Percentiles rank a stretch among this genome's conserved stretches.
Evolutionary conservation across 2,329 filamentous ascomycete genomes (phyloP).

Genomic region (Ceratocystis harringtonii): DNA sequence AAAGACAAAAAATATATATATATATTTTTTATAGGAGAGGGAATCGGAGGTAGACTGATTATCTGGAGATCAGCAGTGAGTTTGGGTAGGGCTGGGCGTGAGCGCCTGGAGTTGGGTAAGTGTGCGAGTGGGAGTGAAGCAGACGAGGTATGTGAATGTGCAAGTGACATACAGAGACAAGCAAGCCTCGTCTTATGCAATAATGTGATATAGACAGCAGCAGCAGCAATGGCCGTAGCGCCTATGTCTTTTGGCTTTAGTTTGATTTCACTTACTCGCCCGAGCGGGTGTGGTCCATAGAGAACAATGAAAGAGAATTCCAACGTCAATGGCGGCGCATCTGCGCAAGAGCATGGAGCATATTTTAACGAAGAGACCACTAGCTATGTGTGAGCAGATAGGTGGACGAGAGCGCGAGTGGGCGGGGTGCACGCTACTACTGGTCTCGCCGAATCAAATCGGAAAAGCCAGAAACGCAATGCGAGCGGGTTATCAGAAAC

Average conservation of each 20-base stretch:
- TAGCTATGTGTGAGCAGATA: background rate
- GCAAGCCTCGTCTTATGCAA: too few species aligned
- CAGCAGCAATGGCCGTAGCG: too few species aligned
- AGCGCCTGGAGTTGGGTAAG: background rate
- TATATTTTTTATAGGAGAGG: background rate
- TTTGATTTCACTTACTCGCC: slow-evolving; percentile 14
- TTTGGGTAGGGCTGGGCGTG: background rate
- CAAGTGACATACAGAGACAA: background rate
- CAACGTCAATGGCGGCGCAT: slow-evolving; percentile 2
- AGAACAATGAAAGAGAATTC: background rate
- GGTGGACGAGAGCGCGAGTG: background rate
- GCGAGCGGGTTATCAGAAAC: background rate
- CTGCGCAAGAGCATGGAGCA: slow-evolving; percentile 10
- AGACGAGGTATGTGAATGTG: background rate
- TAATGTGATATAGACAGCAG: too few species aligned
- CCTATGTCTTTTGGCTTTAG: background rate
- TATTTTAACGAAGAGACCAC: background rate
- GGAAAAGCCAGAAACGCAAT: background rate
- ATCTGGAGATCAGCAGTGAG: background rate
- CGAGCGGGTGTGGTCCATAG: slow-evolving; percentile 13
- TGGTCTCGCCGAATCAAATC: background rate
- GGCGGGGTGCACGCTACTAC: too few species aligned
- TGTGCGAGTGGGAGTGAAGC: background rate
- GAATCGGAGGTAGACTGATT: background rate
- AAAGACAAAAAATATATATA: background rate